Evolutionary conservation across 371 early-diverging fungal genomes (phyloP).

Genomic region (Mortierella sp.): DNA sequence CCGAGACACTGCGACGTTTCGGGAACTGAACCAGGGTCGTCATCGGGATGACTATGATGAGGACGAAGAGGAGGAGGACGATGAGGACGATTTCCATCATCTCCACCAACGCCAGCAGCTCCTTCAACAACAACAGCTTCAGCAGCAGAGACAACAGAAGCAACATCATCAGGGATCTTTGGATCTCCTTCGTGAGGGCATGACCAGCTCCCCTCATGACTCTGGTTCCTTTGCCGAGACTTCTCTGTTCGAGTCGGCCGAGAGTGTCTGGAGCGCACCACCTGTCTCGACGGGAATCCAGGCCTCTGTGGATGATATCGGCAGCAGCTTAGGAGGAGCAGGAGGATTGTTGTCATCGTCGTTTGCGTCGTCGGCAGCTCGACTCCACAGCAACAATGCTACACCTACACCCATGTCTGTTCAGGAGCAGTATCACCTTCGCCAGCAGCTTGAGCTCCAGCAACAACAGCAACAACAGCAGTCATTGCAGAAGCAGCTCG

Average conservation of each 20-base stretch:
- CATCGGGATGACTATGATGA: conserved; percentile 18
- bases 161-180: conserved; percentile 21
- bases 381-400: conserved; percentile 40
- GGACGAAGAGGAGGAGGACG: conserved; percentile 34
- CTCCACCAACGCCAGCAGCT: conserved; percentile 22
- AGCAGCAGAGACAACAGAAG: conserved; percentile 16
- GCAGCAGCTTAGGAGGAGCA: background rate
- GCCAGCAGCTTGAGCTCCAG: conserved; percentile 17
- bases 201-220: conserved; percentile 50
- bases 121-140: conserved; percentile 6
- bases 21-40: conserved; percentile 38
- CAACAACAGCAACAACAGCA: conserved; percentile 22
- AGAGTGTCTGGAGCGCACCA: conserved; percentile 56
- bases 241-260: conserved; percentile 42
- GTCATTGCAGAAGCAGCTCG: conserved; percentile 7
- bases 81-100: conserved; percentile 16
- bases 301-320: conserved; percentile 12
- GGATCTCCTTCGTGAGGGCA: conserved; percentile 43
- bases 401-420: conserved; percentile 52
- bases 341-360: background rate
- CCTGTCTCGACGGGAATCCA: conserved; percentile 17
- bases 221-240: conserved; percentile 43
- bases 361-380: background rate
- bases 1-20: conserved; percentile 38
- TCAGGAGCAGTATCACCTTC: conserved; percentile 40